Percentiles rank a stretch among this genome's conserved stretches.
phyloP scores from a whole-genome alignment of 495 filamentous ascomycete genomes.

The Talaromyces nanjingensis region DNA sequence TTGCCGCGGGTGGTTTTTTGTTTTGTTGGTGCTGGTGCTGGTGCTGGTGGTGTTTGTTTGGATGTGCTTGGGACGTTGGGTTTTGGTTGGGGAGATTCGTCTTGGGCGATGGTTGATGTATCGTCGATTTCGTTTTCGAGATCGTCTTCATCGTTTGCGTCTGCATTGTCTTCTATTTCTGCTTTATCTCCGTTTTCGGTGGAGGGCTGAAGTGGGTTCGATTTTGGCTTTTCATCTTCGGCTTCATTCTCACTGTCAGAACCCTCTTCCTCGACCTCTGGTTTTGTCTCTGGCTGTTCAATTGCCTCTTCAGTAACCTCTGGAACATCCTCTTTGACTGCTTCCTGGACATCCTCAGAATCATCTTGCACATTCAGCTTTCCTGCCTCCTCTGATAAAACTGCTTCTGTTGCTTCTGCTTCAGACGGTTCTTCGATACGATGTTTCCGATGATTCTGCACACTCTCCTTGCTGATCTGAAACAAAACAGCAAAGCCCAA shows the following conservation, averaged over 20 bases:
- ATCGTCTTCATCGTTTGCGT: constrained; percentile 21
- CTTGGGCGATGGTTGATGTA: constrained; percentile 10
- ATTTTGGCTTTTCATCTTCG: constrained; percentile 8
- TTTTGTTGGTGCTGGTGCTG: constrained; percentile 12
- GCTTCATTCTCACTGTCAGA: constrained; percentile 25
- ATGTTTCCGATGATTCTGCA: constrained; percentile 69
- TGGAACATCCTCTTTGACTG: background rate
- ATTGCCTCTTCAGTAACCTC: background rate
- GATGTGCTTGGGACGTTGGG: constrained; percentile 2
- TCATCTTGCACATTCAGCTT: constrained; percentile 10
- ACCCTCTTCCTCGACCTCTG: constrained; percentile 20
- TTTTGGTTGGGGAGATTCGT: constrained; percentile 8
- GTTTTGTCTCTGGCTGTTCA: background rate
- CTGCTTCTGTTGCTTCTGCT: background rate
- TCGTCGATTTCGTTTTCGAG: constrained; percentile 17
- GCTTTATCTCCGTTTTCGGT: constrained; percentile 11
- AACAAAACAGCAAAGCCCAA: constrained; percentile 86
- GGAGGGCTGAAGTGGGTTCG: constrained; percentile 2
- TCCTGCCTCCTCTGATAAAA: background rate
- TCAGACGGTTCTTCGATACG: constrained; percentile 43
- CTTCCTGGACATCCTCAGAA: constrained; percentile 7
- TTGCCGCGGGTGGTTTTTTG: constrained; percentile 63
- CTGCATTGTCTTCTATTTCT: constrained; percentile 21
- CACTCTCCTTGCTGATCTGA: constrained; percentile 82
- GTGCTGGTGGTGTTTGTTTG: constrained; percentile 10